Base-by-base conservation (phyloP, 257 asterid species). In the Rhazya stricta region DNA sequence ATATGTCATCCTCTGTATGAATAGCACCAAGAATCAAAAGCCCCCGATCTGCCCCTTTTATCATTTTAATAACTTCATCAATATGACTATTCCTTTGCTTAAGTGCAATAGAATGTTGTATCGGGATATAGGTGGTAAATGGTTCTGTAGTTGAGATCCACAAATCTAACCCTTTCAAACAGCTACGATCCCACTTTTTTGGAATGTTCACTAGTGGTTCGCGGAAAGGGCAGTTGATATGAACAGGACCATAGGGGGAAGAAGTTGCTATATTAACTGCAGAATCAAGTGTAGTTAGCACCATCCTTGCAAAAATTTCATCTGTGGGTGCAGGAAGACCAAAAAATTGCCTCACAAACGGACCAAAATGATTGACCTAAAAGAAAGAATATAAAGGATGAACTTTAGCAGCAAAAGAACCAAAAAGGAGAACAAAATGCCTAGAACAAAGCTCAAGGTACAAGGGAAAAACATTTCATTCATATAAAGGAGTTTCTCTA, bases 231-330 rank as follows among this genome's bases (percentile, higher is more conserved):
- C 98, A 92, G 83, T 95, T 92, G 78, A 95, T 84, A 80, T 95
- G 99, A 74, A 89, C 89, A 51, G 99, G 99, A 53, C 99, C 99
- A 70, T 41, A 76, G 46, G 99, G 99, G 32, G 93, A 81, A 73
- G 94, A 85, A 27, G 88, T 89, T 75, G 96, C 89, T 84, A 87
- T 85, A 81, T 78, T 57, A 51, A 85, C 88, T 41, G 99, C 98
- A 76, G 91, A 85, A 74, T 95, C 99, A 29, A 95, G 79, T 41
- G 96, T 87, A 13, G 99, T 95, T 76, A 95, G 96, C 68, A 92
- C 96, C 86, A 85, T 63, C 84, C 91, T 89, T 43, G 98, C 97
- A 79, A 91, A 87, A 74, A 95, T 72, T 11, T 88, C 92, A 77
- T 92, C 99, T 46, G 88, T 78, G 29, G 99, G 96, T 30, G 87